Evolutionary conservation across 2,329 filamentous ascomycete species (phyloP).

Genomic region (Sporothrix phasma): DNA sequence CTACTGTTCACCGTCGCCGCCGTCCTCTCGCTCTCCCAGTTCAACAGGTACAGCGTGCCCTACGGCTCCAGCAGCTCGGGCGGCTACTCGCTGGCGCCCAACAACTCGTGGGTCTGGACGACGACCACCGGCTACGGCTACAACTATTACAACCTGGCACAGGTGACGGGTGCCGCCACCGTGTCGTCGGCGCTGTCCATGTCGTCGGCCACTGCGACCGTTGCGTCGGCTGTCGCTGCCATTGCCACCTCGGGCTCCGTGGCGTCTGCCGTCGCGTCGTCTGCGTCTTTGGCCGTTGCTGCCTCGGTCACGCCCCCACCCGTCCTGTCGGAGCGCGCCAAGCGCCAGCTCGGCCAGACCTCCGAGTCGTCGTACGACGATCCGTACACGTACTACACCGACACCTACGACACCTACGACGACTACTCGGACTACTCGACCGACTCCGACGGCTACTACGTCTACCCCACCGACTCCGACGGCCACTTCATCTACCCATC

Average conservation of each 20-base stretch:
- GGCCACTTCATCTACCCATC: not conserved
- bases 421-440: not conserved
- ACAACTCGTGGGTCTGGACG: conserved; percentile 17
- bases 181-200: not conserved
- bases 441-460: not conserved
- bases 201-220: not conserved
- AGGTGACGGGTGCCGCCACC: not conserved
- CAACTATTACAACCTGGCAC: not conserved
- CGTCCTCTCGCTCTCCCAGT: not conserved
- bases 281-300: too few relatives aligned
- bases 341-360: not conserved
- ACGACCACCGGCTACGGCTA: not conserved
- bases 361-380: not conserved
- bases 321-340: not conserved
- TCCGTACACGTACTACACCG: not conserved
- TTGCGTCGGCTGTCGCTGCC: not conserved
- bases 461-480: not conserved
- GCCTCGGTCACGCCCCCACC: not conserved
- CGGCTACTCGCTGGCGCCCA: conserved; percentile 12
- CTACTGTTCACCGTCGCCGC: not conserved
- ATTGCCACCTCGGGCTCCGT: too few relatives aligned
- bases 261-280: not conserved
- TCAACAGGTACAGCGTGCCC: not conserved
- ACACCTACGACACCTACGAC: not conserved
- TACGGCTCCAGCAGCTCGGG: not conserved